A percentile compares a stretch with the other conserved stretches of the same genome.
Conservation (phyloP, 805 yeast genomes). For the Candida patagonica region DNA sequence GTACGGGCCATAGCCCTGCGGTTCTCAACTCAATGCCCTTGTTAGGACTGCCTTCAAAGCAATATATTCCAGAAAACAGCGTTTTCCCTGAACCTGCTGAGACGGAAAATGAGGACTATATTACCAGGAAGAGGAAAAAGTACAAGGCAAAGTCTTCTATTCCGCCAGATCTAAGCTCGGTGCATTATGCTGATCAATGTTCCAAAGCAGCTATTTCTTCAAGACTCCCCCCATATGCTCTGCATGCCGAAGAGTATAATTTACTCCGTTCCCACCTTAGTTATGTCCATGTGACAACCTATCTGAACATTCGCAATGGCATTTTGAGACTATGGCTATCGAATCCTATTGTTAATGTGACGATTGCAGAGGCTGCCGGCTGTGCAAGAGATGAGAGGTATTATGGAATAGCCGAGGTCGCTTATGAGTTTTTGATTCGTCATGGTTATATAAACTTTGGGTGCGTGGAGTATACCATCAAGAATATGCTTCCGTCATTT, state of each 20-base stretch:
- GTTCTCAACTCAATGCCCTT: too few relatives aligned
- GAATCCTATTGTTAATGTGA: constrained; percentile 34
- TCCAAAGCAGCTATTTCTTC: constrained; percentile 33
- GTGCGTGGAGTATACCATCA: constrained; percentile 24
- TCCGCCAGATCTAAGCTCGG: constrained; percentile 29
- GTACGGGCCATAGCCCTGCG: background rate
- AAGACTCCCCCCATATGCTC: constrained; percentile 30
- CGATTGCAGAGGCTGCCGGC: constrained; percentile 35
- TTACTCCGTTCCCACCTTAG: constrained; percentile 27
- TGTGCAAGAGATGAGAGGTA: constrained; percentile 32
- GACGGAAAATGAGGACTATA: constrained; percentile 7
- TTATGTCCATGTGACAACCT: constrained; percentile 32
- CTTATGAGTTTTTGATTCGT: constrained; percentile 34
- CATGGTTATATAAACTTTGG: constrained; percentile 36
- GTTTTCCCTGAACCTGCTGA: background rate
- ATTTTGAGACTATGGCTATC: constrained; percentile 34
- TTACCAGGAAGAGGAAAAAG: constrained; percentile 9
- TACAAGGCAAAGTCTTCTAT: constrained; percentile 32
- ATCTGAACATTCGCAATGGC: constrained; percentile 34
- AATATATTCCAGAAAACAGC: background rate
- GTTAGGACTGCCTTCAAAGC: background rate
- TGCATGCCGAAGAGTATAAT: constrained; percentile 30
- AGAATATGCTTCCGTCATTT: constrained; percentile 12
- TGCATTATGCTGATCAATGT: constrained; percentile 32
- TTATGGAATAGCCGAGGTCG: constrained; percentile 33